Conservation (phyloP, 228 moss, liverwort and hornwort species). For the Sphagnum magellanicum region DNA sequence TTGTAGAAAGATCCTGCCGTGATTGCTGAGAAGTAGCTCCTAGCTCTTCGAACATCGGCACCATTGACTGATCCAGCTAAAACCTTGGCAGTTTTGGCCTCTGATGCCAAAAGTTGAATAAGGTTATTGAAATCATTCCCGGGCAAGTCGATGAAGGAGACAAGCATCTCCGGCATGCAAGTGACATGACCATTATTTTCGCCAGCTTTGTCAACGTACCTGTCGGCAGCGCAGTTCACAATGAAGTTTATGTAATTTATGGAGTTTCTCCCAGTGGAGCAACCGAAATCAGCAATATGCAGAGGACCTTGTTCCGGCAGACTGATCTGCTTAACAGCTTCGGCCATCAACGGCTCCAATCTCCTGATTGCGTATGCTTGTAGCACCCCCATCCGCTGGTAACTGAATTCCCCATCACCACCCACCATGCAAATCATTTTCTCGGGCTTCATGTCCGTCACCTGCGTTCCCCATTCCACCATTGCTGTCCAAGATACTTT, state of each 20-base stretch:
- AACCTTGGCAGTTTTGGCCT: too few relatives aligned
- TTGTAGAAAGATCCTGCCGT: too few relatives aligned
- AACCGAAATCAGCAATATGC: constrained; percentile 32
- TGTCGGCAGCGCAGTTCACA: constrained; percentile 5
- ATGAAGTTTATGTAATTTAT: constrained; percentile 21
- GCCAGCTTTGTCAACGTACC: constrained; percentile 2
- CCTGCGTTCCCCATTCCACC: not conserved
- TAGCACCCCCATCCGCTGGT: constrained; percentile 39
- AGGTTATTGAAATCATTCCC: too few relatives aligned
- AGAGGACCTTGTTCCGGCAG: constrained; percentile 8
- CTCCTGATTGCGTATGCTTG: constrained; percentile 21
- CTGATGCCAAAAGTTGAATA: too few relatives aligned
- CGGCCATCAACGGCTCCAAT: constrained; percentile 10
- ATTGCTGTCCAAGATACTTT: too few relatives aligned
- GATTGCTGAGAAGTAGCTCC: too few relatives aligned
- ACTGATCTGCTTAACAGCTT: constrained; percentile 21
- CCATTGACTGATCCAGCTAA: too few relatives aligned
- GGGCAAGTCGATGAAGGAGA: too few relatives aligned
- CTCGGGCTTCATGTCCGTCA: not conserved
- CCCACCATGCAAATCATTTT: constrained; percentile 26
- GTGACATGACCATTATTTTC: too few relatives aligned
- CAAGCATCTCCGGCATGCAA: too few relatives aligned
- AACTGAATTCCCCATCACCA: constrained; percentile 38
- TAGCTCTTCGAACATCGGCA: too few relatives aligned
- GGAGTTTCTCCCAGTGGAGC: constrained; percentile 39